Conservation (phyloP, 2,329 filamentous ascomycete species). For the Huntiella decipiens region DNA sequence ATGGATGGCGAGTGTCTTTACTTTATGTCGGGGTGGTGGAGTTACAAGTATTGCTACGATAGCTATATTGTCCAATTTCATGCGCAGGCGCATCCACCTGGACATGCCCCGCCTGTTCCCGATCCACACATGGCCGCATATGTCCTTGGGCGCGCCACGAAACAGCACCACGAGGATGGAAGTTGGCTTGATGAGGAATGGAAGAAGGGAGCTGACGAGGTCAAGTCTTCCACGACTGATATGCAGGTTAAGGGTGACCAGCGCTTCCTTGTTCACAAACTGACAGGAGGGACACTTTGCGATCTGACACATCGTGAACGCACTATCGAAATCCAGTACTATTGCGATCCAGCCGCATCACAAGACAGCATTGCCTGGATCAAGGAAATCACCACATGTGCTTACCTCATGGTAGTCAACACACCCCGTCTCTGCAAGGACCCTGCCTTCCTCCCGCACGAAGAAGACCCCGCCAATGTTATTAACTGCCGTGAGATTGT, state of each 20-base stretch:
- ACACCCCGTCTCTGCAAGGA: constrained; percentile 78
- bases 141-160: constrained; percentile 40
- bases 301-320: constrained; percentile 68
- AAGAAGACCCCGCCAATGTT: constrained; percentile 54
- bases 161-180: constrained; percentile 14
- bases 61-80: constrained; percentile 80
- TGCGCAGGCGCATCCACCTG: constrained; percentile 47
- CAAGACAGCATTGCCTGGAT: constrained; percentile 73
- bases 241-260: constrained; percentile 69
- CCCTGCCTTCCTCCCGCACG: constrained; percentile 65
- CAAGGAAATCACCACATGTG: constrained; percentile 79
- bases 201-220: constrained; percentile 13
- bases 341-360: constrained; percentile 57
- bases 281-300: constrained; percentile 64
- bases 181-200: constrained; percentile 15
- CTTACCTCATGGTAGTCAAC: constrained; percentile 84
- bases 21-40: constrained; percentile 78
- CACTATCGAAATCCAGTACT: constrained; percentile 66
- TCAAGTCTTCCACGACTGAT: constrained; percentile 21
- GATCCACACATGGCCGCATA: constrained; percentile 62
- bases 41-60: constrained; percentile 85
- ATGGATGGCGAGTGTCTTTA: constrained; percentile 72
- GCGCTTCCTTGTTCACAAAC: constrained; percentile 66
- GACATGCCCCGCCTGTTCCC: constrained; percentile 54
- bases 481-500: constrained; percentile 63